phyloP scores from a whole-genome alignment of 2,329 filamentous ascomycete species.

The Colletotrichum musae region DNA sequence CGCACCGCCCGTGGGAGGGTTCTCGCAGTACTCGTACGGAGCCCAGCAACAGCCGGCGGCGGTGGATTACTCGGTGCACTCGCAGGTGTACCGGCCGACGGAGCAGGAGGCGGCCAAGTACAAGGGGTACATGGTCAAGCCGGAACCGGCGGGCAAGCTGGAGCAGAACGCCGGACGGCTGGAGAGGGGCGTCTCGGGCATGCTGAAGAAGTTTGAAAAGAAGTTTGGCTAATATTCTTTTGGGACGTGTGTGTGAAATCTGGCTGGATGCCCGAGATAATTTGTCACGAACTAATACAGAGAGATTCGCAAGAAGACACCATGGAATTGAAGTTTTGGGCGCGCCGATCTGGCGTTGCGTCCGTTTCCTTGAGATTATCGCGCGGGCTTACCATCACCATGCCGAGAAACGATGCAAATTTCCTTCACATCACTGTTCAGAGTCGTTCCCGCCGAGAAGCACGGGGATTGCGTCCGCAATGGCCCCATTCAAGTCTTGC shows the following conservation, averaged over 20 bases:
- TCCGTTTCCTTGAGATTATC: too few relatives aligned
- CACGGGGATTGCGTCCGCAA: too few relatives aligned
- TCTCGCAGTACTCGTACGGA: constrained; percentile 66
- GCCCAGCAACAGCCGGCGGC: constrained; percentile 43
- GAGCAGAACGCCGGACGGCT: constrained; percentile 77
- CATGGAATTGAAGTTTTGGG: neutral
- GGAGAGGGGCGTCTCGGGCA: constrained; percentile 79
- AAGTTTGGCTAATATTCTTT: constrained; percentile 67
- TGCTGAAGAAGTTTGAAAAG: constrained; percentile 86
- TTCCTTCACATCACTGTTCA: too few relatives aligned
- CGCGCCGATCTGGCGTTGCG: too few relatives aligned
- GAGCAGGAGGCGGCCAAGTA: constrained; percentile 70
- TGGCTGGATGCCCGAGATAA: neutral
- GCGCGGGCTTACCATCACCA: too few relatives aligned
- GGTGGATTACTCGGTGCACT: constrained; percentile 72
- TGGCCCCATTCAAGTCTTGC: too few relatives aligned
- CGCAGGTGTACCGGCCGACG: constrained; percentile 79
- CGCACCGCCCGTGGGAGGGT: constrained; percentile 65
- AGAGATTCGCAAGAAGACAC: too few relatives aligned
- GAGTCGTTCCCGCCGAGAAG: too few relatives aligned
- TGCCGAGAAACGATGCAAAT: too few relatives aligned
- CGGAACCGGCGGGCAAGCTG: constrained; percentile 66
- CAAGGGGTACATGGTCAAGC: constrained; percentile 59
- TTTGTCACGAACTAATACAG: neutral
- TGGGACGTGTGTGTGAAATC: neutral